Conservation (phyloP, 805 yeast species). For the Candida coquimbonensis region DNA sequence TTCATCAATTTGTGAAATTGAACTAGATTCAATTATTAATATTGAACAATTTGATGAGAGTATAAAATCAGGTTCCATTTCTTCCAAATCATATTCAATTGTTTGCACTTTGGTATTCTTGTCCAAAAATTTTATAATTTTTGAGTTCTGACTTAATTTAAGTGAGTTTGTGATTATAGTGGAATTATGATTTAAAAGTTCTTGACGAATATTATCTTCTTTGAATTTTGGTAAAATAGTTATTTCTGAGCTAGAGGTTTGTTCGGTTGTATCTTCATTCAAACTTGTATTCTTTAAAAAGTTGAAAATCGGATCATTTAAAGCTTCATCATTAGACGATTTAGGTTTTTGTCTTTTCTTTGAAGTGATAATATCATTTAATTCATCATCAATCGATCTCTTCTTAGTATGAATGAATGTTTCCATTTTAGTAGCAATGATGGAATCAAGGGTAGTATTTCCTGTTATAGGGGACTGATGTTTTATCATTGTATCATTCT, state of each 20-base stretch:
- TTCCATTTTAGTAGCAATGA: slow-evolving; percentile 4
- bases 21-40: slow-evolving; percentile 5
- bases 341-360: slow-evolving; percentile 1
- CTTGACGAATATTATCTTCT: neutral
- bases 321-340: neutral
- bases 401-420: slow-evolving; percentile 4
- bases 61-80: slow-evolving; percentile 13
- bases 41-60: slow-evolving; percentile 10
- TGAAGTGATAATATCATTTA: slow-evolving; percentile 11
- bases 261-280: neutral
- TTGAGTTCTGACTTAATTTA: slow-evolving; percentile 2
- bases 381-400: slow-evolving; percentile 14
- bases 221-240: neutral
- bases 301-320: neutral
- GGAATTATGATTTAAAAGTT: neutral
- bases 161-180: slow-evolving; percentile 3
- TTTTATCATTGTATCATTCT: neutral
- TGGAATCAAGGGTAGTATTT: neutral
- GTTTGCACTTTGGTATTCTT: slow-evolving; percentile 1
- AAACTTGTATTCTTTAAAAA: neutral
- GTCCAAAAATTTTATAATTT: slow-evolving; percentile 1
- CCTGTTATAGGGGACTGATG: neutral
- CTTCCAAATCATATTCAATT: slow-evolving; percentile 13
- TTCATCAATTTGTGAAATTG: slow-evolving; percentile 10
- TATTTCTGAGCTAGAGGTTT: too few relatives aligned